Evolutionary conservation across 2,329 filamentous ascomycete genomes (phyloP).

Genomic region (Sporothrix curviconia): DNA sequence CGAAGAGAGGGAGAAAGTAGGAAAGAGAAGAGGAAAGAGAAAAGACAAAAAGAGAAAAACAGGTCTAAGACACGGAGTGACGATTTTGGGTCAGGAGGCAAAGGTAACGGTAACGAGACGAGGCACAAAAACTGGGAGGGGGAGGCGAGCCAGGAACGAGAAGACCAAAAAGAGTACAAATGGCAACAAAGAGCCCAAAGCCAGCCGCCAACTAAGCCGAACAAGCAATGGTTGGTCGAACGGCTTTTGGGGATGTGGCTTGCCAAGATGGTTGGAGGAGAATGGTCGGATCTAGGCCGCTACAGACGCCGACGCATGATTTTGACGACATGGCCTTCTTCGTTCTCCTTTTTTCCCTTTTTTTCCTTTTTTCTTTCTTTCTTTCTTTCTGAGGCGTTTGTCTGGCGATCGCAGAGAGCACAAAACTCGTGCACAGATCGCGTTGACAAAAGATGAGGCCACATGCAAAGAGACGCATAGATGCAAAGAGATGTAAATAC

Average conservation of each 20-base stretch:
- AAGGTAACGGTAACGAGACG: neutral
- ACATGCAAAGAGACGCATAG: no score
- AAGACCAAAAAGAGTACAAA: neutral
- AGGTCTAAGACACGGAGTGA: neutral
- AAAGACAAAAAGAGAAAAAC: neutral
- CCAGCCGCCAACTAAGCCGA: neutral
- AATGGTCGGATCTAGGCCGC: neutral
- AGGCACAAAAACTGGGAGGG: conserved; percentile 1
- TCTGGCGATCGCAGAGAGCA: neutral
- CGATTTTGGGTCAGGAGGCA: neutral
- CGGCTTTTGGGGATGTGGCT: neutral
- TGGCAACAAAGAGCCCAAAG: neutral
- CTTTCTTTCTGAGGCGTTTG: neutral
- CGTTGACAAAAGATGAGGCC: neutral
- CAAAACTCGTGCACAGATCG: neutral
- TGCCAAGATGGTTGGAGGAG: conserved; percentile 9
- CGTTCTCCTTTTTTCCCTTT: neutral
- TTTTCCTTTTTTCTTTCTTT: neutral
- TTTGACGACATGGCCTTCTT: neutral
- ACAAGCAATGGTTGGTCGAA: neutral
- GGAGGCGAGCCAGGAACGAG: neutral
- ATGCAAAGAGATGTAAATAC: no score
- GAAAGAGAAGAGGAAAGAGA: neutral
- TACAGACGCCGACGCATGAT: neutral
- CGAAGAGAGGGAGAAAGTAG: neutral